phyloP scores from a whole-genome alignment of 129 eudicot species.

The Saposhnikovia divaricata region DNA sequence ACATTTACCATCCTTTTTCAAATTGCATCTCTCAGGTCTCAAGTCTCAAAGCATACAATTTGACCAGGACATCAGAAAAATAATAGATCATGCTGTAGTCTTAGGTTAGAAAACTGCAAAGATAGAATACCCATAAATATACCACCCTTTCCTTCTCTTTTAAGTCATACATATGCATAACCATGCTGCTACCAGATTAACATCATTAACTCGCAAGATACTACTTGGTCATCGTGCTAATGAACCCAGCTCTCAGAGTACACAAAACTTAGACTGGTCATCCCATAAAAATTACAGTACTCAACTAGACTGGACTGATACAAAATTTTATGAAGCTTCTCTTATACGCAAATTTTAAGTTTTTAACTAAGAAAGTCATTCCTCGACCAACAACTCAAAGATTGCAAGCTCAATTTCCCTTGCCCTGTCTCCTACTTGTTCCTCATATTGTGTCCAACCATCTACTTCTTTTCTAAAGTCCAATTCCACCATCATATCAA shows the following conservation, averaged over 20 bases:
- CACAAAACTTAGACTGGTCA: conserved; percentile 10
- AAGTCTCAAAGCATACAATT: not conserved
- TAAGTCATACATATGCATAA: conserved; percentile 13
- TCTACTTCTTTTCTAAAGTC: conserved; percentile 43
- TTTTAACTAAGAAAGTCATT: conserved; percentile 16
- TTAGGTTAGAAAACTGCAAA: not conserved
- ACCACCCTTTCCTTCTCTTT: not conserved
- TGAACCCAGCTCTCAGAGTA: conserved; percentile 16
- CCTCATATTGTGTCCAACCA: conserved; percentile 50
- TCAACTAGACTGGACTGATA: not conserved
- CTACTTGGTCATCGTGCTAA: conserved; percentile 3
- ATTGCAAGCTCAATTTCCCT: conserved; percentile 50
- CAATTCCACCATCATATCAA: conserved; percentile 83
- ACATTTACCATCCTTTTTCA: not conserved
- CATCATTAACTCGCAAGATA: not conserved
- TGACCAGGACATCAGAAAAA: not conserved
- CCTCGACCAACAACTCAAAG: conserved; percentile 50
- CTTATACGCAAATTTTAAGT: not conserved
- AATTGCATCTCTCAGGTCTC: not conserved
- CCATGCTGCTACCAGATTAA: not conserved
- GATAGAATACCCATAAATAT: not conserved
- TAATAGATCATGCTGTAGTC: not conserved
- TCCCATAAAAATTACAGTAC: conserved; percentile 5
- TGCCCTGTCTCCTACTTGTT: conserved; percentile 27
- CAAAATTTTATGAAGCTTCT: conserved; percentile 5